Conservation (phyloP, 2,329 filamentous ascomycete genomes). For the Chalara sp. region DNA sequence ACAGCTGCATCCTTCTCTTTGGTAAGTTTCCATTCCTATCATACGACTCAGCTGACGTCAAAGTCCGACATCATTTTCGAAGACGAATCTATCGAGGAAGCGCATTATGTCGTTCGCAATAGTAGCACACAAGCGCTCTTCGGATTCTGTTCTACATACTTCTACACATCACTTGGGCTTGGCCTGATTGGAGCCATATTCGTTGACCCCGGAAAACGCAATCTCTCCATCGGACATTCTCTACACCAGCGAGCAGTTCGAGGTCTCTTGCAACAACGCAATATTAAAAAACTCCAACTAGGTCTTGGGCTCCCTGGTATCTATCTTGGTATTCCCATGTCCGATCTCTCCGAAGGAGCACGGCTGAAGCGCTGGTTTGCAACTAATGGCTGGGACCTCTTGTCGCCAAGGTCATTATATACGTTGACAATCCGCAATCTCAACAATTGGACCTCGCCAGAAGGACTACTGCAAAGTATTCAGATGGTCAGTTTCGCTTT, state of each 20-base stretch:
- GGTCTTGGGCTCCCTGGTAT: slow-evolving; percentile 78
- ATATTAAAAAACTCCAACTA: slow-evolving; percentile 73
- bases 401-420: slow-evolving; percentile 54
- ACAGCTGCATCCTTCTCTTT: slow-evolving; percentile 72
- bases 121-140: slow-evolving; percentile 87
- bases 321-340: slow-evolving; percentile 77
- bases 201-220: slow-evolving; percentile 79
- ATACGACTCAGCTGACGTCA: slow-evolving; percentile 1
- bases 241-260: slow-evolving; percentile 81
- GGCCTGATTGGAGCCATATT: slow-evolving; percentile 81
- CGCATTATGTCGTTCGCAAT: slow-evolving; percentile 89
- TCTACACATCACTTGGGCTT: slow-evolving; percentile 45
- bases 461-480: slow-evolving; percentile 52
- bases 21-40: slow-evolving; percentile 21
- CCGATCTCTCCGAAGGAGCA: slow-evolving; percentile 41
- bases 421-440: slow-evolving; percentile 57
- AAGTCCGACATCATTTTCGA: slow-evolving; percentile 17
- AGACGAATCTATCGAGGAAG: slow-evolving; percentile 65
- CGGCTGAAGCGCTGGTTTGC: slow-evolving; percentile 69
- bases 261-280: slow-evolving; percentile 65
- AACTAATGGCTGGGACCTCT: slow-evolving; percentile 81
- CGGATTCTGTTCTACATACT: slow-evolving; percentile 88
- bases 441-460: slow-evolving; percentile 52
- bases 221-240: slow-evolving; percentile 83
- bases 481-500: slow-evolving; percentile 47